Conservation (phyloP, 108 stramenopile genomes). For the Nitzschia palea region DNA sequence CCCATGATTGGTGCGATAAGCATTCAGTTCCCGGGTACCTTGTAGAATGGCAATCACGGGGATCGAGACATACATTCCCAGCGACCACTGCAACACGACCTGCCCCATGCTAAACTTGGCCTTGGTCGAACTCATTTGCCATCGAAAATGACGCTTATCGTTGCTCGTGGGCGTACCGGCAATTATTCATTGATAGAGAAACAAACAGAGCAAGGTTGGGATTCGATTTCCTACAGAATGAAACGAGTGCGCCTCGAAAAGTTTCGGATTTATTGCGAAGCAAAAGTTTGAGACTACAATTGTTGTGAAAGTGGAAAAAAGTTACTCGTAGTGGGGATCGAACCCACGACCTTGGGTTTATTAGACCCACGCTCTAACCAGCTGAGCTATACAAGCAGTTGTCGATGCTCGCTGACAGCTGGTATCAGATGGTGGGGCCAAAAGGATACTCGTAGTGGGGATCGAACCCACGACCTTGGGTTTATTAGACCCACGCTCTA, state of each 20-base stretch:
- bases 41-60: slow-evolving; percentile 42
- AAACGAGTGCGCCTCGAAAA: too few relatives aligned
- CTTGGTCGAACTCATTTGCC: neutral
- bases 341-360: slow-evolving; percentile 56
- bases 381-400: slow-evolving; percentile 40
- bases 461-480: slow-evolving; percentile 53
- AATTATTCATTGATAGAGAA: too few relatives aligned
- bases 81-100: slow-evolving; percentile 25
- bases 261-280: too few relatives aligned
- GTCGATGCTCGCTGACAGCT: too few relatives aligned
- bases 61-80: slow-evolving; percentile 29
- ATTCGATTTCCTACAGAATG: too few relatives aligned
- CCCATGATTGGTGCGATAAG: slow-evolving; percentile 36
- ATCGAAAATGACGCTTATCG: too few relatives aligned
- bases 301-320: neutral
- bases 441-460: slow-evolving; percentile 47
- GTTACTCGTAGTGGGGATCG: slow-evolving; percentile 49
- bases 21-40: slow-evolving; percentile 24
- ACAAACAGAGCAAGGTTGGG: too few relatives aligned
- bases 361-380: slow-evolving; percentile 55
- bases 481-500: slow-evolving; percentile 55
- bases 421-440: too few relatives aligned
- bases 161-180: too few relatives aligned
- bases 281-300: neutral
- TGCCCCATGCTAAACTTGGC: slow-evolving; percentile 4